Conservation (phyloP, 2,329 filamentous ascomycete genomes). For the Xylaria sp. region DNA sequence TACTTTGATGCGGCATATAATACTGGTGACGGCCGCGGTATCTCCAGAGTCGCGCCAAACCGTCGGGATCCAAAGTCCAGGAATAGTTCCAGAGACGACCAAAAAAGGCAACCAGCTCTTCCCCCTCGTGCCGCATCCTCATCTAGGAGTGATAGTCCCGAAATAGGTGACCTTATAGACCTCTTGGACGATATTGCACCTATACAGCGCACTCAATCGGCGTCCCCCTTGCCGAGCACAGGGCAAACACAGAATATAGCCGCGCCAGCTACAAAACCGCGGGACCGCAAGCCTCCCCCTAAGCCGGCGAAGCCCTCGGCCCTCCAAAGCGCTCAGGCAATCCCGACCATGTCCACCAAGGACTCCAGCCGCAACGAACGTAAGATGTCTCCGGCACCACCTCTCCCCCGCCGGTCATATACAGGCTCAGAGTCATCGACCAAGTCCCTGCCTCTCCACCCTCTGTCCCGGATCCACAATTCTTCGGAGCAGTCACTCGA, state of each 20-base stretch:
- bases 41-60: constrained; percentile 20
- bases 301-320: constrained; percentile 68
- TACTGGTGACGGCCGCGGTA: constrained; percentile 40
- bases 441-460: constrained; percentile 48
- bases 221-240: constrained; percentile 40
- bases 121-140: constrained; percentile 49
- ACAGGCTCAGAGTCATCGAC: constrained; percentile 36
- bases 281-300: constrained; percentile 54
- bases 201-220: constrained; percentile 51
- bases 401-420: constrained; percentile 52
- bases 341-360: constrained; percentile 36
- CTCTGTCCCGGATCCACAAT: constrained; percentile 56
- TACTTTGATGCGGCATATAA: constrained; percentile 78
- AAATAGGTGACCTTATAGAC: constrained; percentile 71
- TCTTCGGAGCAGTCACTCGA: constrained; percentile 49
- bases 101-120: constrained; percentile 46
- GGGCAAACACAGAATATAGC: constrained; percentile 35
- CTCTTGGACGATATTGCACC: constrained; percentile 64
- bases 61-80: constrained; percentile 33
- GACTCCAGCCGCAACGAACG: constrained; percentile 6
- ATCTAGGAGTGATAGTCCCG: constrained; percentile 51
- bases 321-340: constrained; percentile 57
- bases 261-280: constrained; percentile 47
- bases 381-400: constrained; percentile 50
- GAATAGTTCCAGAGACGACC: constrained; percentile 39